Conservation (phyloP, 2,329 filamentous ascomycete species). For the Chaetomium sp. region DNA sequence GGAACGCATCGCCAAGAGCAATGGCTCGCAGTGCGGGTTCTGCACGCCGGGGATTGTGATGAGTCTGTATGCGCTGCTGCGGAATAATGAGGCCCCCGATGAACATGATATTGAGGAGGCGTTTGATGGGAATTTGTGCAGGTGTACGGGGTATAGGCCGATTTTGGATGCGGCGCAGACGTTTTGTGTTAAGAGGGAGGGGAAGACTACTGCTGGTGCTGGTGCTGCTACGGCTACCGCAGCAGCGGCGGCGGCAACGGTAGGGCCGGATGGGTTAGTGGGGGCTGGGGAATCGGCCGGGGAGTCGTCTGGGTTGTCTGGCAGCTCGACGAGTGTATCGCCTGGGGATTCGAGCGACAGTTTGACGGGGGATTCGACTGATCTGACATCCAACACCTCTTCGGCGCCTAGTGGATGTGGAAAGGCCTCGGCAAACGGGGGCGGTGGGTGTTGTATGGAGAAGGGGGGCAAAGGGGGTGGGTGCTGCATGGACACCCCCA, state of each 20-base stretch:
- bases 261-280: no score
- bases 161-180: constrained; percentile 92
- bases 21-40: constrained; percentile 90
- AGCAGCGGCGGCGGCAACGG: no score
- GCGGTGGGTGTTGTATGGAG: constrained; percentile 61
- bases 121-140: constrained; percentile 92
- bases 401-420: constrained; percentile 54
- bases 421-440: constrained; percentile 38
- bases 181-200: constrained; percentile 48
- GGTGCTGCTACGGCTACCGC: no score
- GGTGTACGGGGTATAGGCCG: constrained; percentile 90
- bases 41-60: constrained; percentile 98
- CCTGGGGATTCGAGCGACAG: no score
- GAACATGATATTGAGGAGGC: constrained; percentile 88
- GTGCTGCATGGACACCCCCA: constrained; percentile 62
- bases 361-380: no score
- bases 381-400: no score
- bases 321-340: no score
- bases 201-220: no score
- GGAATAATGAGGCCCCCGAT: constrained; percentile 72
- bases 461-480: constrained; percentile 35
- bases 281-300: no score
- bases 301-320: no score
- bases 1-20: constrained; percentile 82
- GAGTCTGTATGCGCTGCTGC: constrained; percentile 87